A percentile compares a stretch with the other conserved stretches of the same genome.
Conservation (phyloP, 768 basidiomycete species). For the Termitomyces sp. region DNA sequence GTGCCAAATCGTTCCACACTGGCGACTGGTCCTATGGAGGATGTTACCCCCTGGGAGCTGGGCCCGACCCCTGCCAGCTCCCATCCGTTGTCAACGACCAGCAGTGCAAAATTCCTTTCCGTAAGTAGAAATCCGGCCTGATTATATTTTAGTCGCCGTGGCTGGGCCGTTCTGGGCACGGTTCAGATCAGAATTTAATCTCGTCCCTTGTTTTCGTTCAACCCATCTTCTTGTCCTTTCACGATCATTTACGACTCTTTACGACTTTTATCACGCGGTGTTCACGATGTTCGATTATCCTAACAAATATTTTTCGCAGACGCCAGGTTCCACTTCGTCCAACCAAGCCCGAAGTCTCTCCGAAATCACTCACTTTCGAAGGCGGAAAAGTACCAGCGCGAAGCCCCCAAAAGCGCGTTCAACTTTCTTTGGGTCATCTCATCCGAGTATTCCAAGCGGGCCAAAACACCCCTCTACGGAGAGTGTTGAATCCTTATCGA, state of each 20-base stretch:
- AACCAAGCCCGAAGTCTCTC: conserved; percentile 18
- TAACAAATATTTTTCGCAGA: conserved; percentile 17
- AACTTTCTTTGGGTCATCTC: conserved; percentile 15
- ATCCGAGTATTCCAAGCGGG: neutral
- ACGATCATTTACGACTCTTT: conserved; percentile 2
- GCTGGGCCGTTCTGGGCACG: conserved; percentile 10
- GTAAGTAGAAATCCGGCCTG: conserved; percentile 16
- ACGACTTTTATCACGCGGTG: conserved; percentile 12
- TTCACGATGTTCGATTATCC: conserved; percentile 8
- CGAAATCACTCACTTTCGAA: conserved; percentile 25
- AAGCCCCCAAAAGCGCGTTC: conserved; percentile 21
- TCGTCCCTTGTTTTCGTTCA: conserved; percentile 4
- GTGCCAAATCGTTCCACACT: conserved; percentile 19
- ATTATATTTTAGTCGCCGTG: conserved; percentile 11
- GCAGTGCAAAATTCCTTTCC: conserved; percentile 15
- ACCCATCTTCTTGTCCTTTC: neutral
- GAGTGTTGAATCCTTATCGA: neutral
- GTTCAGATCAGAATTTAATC: conserved; percentile 1
- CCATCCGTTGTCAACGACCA: neutral
- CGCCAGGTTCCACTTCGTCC: conserved; percentile 25
- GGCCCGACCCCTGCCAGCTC: conserved; percentile 15
- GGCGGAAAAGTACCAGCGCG: conserved; percentile 31
- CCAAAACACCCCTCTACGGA: neutral
- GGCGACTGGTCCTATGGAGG: conserved; percentile 23
- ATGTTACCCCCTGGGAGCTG: conserved; percentile 32